These are phyloP conservation scores for Truncatella angustata DNA, from an alignment of 2,329 filamentous ascomycete species.

Conservation along the genomic window DNA sequence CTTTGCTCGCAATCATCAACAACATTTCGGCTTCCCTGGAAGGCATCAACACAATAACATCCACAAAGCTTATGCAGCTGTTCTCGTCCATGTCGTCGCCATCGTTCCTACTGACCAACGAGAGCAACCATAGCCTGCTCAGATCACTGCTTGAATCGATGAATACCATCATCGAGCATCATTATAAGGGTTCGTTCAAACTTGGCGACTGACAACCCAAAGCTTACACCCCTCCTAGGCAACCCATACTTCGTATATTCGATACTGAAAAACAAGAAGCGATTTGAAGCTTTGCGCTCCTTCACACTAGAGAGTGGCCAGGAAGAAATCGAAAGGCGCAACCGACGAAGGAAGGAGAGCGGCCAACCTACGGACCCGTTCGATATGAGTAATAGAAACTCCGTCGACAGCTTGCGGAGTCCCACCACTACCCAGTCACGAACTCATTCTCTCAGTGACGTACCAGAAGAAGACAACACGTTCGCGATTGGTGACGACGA, in stretches of 20 bases:
- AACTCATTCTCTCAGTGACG: conserved; percentile 59
- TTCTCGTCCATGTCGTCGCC: conserved; percentile 92
- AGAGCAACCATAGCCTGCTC: conserved; percentile 81
- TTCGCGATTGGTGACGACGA: conserved; percentile 92
- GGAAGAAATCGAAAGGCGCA: conserved; percentile 82
- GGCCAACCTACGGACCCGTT: conserved; percentile 47
- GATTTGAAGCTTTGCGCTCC: conserved; percentile 78
- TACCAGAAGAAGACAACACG: conserved; percentile 74
- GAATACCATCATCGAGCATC: conserved; percentile 86
- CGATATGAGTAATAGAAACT: conserved; percentile 50
- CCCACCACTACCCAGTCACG: conserved; percentile 54
- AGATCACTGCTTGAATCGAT: conserved; percentile 83
- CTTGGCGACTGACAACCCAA: too few relatives aligned
- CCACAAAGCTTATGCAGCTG: conserved; percentile 80
- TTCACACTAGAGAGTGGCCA: conserved; percentile 92
- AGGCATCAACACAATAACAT: conserved; percentile 70
- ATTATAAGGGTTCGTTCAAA: conserved; percentile 73
- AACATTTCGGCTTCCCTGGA: conserved; percentile 87
- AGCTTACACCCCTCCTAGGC: too few relatives aligned
- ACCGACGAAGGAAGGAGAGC: conserved; percentile 66
- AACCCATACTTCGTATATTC: conserved; percentile 81
- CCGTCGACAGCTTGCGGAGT: conserved; percentile 66
- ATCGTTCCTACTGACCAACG: conserved; percentile 87
- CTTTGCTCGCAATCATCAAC: conserved; percentile 86
- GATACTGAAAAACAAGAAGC: conserved; percentile 74